phyloP scores from a whole-genome alignment of 257 asterid genomes.

The Ligustrum vulgare region DNA sequence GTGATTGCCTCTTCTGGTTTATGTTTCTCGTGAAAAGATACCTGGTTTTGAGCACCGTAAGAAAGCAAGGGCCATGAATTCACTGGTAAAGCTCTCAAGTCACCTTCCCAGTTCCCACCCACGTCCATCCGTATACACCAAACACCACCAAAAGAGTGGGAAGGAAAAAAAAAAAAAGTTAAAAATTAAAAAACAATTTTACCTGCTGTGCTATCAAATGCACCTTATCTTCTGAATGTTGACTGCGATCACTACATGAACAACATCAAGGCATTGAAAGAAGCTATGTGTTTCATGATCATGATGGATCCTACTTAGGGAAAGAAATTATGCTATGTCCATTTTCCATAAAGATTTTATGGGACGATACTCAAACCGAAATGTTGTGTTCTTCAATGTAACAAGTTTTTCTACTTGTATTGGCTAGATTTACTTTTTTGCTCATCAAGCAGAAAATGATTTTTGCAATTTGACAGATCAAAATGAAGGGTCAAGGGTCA shows the following conservation, averaged over 20 bases:
- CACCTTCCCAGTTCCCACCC: neutral
- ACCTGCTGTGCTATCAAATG: constrained; percentile 89
- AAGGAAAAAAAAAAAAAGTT: neutral
- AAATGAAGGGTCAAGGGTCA: constrained; percentile 98
- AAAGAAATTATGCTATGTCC: constrained; percentile 86
- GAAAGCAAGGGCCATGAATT: constrained; percentile 96
- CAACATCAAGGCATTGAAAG: constrained; percentile 87
- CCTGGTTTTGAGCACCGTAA: constrained; percentile 92
- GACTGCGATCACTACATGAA: constrained; percentile 96
- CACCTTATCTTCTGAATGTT: constrained; percentile 83
- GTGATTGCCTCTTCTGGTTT: constrained; percentile 72
- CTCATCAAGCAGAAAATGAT: constrained; percentile 23
- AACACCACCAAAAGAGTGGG: neutral
- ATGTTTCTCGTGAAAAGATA: constrained; percentile 93
- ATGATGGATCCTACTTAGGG: constrained; percentile 96
- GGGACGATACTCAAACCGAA: constrained; percentile 95
- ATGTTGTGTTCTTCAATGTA: constrained; percentile 91
- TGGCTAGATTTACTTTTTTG: neutral
- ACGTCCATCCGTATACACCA: neutral
- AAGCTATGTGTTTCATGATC: constrained; percentile 97
- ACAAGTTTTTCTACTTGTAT: constrained; percentile 24
- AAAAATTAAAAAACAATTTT: neutral
- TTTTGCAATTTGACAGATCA: constrained; percentile 53
- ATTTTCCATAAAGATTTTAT: constrained; percentile 90
- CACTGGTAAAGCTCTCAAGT: constrained; percentile 55